These are phyloP conservation scores for Halteria grandinella DNA, from an alignment of 73 alveolate species.

Conservation along the genomic window DNA sequence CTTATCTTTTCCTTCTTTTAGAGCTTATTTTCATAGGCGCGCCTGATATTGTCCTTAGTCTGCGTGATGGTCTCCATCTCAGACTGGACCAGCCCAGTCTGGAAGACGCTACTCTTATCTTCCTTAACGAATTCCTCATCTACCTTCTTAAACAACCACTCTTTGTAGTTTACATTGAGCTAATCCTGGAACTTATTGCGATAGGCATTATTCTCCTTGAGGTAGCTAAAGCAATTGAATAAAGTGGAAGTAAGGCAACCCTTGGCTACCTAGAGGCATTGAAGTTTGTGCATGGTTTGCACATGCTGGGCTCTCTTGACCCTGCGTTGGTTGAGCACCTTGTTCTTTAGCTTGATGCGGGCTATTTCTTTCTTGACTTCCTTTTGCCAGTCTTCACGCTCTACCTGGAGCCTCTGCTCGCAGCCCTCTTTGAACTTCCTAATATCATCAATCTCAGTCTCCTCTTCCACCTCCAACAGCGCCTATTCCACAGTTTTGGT, in stretches of 20 bases:
- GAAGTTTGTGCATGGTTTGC: slow-evolving; percentile 68
- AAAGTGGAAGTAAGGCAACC: slow-evolving; percentile 60
- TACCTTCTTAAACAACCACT: slow-evolving; percentile 71
- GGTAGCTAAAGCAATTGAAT: slow-evolving; percentile 47
- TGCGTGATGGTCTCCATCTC: slow-evolving; percentile 50
- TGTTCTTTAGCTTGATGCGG: slow-evolving; percentile 74
- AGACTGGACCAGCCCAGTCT: slow-evolving; percentile 6
- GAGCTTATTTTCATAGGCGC: slow-evolving; percentile 12
- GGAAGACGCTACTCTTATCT: slow-evolving; percentile 18
- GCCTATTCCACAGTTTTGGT: slow-evolving; percentile 95
- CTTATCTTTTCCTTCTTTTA: slow-evolving; percentile 57
- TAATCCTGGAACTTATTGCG: slow-evolving; percentile 72
- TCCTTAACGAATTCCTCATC: slow-evolving; percentile 61
- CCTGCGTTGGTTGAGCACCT: slow-evolving; percentile 58
- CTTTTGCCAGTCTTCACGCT: slow-evolving; percentile 78
- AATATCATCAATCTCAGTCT: slow-evolving; percentile 90
- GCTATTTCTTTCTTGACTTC: slow-evolving; percentile 78
- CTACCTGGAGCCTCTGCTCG: slow-evolving; percentile 85
- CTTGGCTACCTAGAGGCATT: slow-evolving; percentile 76
- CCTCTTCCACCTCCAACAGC: slow-evolving; percentile 95
- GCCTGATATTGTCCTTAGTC: slow-evolving; percentile 42
- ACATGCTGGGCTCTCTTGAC: slow-evolving; percentile 59
- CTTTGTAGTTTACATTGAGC: slow-evolving; percentile 75
- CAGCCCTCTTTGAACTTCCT: slow-evolving; percentile 85
- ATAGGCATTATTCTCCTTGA: slow-evolving; percentile 69